Evolutionary conservation across 108 stramenopile genomes (phyloP), one percentile per base, ranked within the genome.

Genomic region (Bacterosira constricta): DNA sequence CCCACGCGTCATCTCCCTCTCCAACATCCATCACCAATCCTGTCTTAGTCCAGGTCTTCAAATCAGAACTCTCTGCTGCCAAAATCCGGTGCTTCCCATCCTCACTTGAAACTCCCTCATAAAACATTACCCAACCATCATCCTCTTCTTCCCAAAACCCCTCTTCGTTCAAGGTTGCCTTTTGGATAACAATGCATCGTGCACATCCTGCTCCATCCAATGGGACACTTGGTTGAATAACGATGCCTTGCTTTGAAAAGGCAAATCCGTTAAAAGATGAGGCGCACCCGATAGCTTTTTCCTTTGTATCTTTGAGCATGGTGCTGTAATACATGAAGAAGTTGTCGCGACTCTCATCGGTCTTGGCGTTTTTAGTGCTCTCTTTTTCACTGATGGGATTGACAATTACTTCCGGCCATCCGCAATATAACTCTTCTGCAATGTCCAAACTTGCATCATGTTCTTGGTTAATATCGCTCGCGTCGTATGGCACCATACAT

Each of bases 251-350:
- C 70, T 95, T 95, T 29, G 69, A 61, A 89, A 91, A 96, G 13
- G 82, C 83, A 63, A 96, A 90, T 20, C 96, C 96, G 75, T 96
- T 94, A 10, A 47, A 67, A 1, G 92, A 93, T 20, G 84, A 81
- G 7, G 96, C 96, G 38, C 63, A 65, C 11, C 84, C 92, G 54
- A 97, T 85, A 37, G 74, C 87, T 70, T 94, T 94, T 58, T 82
- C 86, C 61, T 95, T 94, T 8, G 61, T 77, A 39, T 83, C 83
- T 45, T 90, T 90, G 17, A 80, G 61, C 90, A 97, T 93, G 59
- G 91, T 91, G 64, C 91, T 90, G 83, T 97, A 95, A 69, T 91
- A 97, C 96, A 97, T 97, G 75, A 87, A 84, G 66, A 97, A 97
- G 34, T 84, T 89, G 23, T 78, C 64, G 17, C 70, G 73, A 30